These are phyloP conservation scores for Filobasidium floriforme DNA, from an alignment of 768 basidiomycete genomes.

Conservation along the genomic window DNA sequence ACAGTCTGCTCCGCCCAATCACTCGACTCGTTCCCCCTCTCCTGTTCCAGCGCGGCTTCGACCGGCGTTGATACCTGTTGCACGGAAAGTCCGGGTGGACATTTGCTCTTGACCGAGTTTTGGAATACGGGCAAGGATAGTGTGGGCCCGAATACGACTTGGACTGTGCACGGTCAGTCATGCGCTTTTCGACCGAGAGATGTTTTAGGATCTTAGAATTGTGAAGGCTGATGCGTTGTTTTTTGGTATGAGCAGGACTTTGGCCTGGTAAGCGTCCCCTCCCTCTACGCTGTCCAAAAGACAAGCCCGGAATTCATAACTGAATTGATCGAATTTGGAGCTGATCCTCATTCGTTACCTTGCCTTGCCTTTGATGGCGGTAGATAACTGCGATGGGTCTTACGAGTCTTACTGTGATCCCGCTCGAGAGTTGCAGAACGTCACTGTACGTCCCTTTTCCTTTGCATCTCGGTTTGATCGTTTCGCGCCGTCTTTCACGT, in stretches of 20 bases:
- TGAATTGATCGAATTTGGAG: neutral
- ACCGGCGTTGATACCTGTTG: neutral
- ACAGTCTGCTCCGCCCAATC: neutral
- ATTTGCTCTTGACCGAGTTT: slow-evolving; percentile 51
- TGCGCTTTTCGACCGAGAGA: too few species aligned
- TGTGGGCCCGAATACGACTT: slow-evolving; percentile 59
- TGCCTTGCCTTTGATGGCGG: neutral
- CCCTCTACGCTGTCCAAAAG: too few species aligned
- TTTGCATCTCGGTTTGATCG: neutral
- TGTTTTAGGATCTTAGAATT: too few species aligned
- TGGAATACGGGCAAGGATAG: slow-evolving; percentile 60
- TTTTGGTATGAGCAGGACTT: neutral
- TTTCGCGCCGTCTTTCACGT: neutral
- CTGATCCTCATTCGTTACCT: too few species aligned
- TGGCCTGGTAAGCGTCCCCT: neutral
- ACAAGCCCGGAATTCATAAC: neutral
- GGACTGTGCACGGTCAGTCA: slow-evolving; percentile 64
- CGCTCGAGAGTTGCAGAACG: slow-evolving; percentile 31
- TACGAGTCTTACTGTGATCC: slow-evolving; percentile 39
- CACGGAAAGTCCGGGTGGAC: neutral
- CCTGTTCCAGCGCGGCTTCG: neutral
- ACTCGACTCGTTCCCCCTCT: neutral
- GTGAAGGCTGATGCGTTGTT: neutral
- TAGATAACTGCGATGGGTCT: slow-evolving; percentile 31
- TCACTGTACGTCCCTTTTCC: slow-evolving; percentile 32